Base-by-base conservation (phyloP, 768 basidiomycete genomes). In the Suillus placidus region DNA sequence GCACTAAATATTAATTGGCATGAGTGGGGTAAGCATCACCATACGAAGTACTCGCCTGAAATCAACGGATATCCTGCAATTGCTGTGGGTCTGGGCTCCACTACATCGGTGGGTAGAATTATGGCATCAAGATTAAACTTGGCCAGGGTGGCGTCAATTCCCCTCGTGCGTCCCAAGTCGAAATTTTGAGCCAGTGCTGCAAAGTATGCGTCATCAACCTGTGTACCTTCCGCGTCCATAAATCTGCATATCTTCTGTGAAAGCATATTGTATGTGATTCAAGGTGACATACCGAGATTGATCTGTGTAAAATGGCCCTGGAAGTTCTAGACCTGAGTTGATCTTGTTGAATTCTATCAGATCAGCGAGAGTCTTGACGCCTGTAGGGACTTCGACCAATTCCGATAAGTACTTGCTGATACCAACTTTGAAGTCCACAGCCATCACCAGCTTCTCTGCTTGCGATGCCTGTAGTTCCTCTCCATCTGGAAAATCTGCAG, bases 141-240 rank as follows among this genome's bases (percentile, higher is more conserved):
- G 61, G 83, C 74, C 30, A 88, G 73, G 2, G 79, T 79, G 1
- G 82, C 84, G 64, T 88, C 86, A 30, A 88, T 88, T 10, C 87
- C 87, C 10, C 79, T 73, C 12, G 81, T 81, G 37, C 80, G 79
- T 3, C 86, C 86, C 5, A 88, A 76, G 1, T 82, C 83, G 45
- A 79, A 75, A 64, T 85, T 76, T 40, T 76, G 78, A 2, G 80
- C 78, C 8, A 88, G 74, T 1, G 85, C 79, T 32, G 78, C 71
- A 63, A 82, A 82, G 63, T 78, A 88, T 0, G 77, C 45, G 10
- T 72, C 67, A 62, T 80, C 75, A 37, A 66, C 68, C 23, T 68
- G 71, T 43, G 69, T 75, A 30, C 67, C 70, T 55, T 71, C 66
- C 10, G 73, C 67, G 38, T 64, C 35, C 40, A 68, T 69, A 26